Percentiles rank a stretch among this genome's conserved stretches.
phyloP scores from a whole-genome alignment of 208 protist genomes.

The Wallacemonas sp. region DNA sequence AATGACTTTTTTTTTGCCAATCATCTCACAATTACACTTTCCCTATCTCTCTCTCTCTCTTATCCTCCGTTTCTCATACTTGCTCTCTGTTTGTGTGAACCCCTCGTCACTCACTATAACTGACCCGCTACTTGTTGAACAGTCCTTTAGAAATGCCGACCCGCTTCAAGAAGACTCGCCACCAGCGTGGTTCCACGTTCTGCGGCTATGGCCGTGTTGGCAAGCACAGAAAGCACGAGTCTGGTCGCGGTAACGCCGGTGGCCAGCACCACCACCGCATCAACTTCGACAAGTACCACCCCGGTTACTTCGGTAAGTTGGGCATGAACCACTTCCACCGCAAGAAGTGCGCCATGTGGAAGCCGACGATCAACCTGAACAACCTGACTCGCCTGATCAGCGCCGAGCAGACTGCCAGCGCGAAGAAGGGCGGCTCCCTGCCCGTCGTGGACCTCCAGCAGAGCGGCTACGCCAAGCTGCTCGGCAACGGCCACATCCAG shows the following conservation, averaged over 20 bases:
- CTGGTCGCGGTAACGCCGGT: slow-evolving; percentile 99
- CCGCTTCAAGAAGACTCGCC: slow-evolving; percentile 92
- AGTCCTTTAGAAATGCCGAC: slow-evolving; percentile 78
- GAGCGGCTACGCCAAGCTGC: slow-evolving; percentile 99
- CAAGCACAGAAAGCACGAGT: slow-evolving; percentile 99
- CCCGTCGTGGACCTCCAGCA: slow-evolving; percentile 98
- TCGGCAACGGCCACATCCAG: slow-evolving; percentile 98
- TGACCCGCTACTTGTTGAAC: slow-evolving; percentile 12
- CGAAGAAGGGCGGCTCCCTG: slow-evolving; percentile 85
- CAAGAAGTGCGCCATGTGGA: slow-evolving; percentile 93
- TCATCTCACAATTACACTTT: no score
- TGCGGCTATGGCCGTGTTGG: slow-evolving; percentile 93
- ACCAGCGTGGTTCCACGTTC: slow-evolving; percentile 92
- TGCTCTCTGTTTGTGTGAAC: slow-evolving; percentile 14
- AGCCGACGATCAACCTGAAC: slow-evolving; percentile 99
- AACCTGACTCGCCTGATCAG: slow-evolving; percentile 98
- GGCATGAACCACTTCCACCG: slow-evolving; percentile 99
- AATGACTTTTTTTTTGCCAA: no score
- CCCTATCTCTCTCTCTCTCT: background rate
- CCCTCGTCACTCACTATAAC: no score
- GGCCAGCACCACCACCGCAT: slow-evolving; percentile 99
- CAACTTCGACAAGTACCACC: slow-evolving; percentile 99
- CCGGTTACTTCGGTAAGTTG: slow-evolving; percentile 99
- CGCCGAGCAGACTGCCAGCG: slow-evolving; percentile 79
- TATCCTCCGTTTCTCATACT: slow-evolving; percentile 8